These are phyloP conservation scores for Fusarium sarcochroum DNA, from an alignment of 2,329 filamentous ascomycete species.

Conservation along the genomic window DNA sequence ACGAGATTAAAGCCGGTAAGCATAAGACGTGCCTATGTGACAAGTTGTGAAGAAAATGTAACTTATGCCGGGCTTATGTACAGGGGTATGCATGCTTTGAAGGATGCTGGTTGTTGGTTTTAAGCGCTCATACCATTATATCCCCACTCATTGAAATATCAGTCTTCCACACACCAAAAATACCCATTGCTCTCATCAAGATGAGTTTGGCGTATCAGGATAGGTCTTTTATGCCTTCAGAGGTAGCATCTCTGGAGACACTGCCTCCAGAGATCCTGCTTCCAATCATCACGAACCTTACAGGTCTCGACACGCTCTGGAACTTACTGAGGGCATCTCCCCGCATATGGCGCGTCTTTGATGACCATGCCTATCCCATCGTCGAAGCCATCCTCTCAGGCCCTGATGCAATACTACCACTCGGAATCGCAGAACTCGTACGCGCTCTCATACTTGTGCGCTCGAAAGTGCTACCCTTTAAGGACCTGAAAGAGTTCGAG, in stretches of 20 bases:
- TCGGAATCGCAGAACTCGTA: slow-evolving; percentile 4
- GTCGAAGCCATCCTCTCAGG: slow-evolving; percentile 23
- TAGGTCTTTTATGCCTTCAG: too few relatives aligned
- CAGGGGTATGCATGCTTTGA: too few relatives aligned
- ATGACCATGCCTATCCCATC: slow-evolving; percentile 10
- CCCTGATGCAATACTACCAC: slow-evolving; percentile 18
- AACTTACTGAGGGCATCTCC: slow-evolving; percentile 29
- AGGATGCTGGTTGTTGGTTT: too few relatives aligned
- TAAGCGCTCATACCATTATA: too few relatives aligned
- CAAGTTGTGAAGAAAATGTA: too few relatives aligned
- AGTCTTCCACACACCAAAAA: too few relatives aligned
- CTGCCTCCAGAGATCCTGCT: slow-evolving; percentile 28
- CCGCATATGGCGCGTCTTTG: slow-evolving; percentile 24
- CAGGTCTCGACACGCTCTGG: slow-evolving; percentile 34
- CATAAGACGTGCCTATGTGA: too few relatives aligned
- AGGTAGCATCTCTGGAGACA: slow-evolving; percentile 17
- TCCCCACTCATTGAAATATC: too few relatives aligned
- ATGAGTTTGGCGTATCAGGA: too few relatives aligned
- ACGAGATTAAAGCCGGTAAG: too few relatives aligned
- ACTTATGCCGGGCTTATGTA: too few relatives aligned
- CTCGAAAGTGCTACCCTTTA: slow-evolving; percentile 22
- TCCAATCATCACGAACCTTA: slow-evolving; percentile 20
- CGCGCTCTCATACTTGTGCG: slow-evolving; percentile 25
- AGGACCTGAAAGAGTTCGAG: slow-evolving; percentile 7
- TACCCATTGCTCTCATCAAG: too few relatives aligned